Conservation (phyloP, 306 rosid genomes). For the Pyrus bretschneideri region DNA sequence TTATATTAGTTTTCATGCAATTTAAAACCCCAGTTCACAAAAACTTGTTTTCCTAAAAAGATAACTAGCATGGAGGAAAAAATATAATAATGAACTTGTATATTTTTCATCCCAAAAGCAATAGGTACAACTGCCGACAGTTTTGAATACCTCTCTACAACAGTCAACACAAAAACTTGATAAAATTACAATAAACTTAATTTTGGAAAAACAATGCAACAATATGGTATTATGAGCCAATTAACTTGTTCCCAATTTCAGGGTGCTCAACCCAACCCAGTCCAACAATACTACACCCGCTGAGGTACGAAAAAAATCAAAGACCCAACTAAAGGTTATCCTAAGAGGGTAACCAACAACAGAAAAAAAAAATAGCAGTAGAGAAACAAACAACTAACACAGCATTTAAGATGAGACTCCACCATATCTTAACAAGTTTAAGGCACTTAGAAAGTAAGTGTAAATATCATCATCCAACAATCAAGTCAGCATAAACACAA, state of each 20-base stretch:
- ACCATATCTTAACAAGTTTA: neutral
- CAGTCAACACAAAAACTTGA: neutral
- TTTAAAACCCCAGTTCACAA: neutral
- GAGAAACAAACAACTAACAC: neutral
- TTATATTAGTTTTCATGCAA: neutral
- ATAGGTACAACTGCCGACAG: too few relatives aligned
- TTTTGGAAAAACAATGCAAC: neutral
- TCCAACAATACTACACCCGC: neutral
- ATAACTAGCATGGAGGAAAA: neutral
- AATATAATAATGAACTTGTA: neutral
- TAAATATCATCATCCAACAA: neutral
- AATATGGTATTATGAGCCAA: neutral
- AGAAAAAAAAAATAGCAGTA: neutral
- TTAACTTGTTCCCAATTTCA: neutral
- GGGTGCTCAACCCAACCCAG: neutral
- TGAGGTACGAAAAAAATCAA: too few relatives aligned
- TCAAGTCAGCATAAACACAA: neutral
- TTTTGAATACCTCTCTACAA: too few relatives aligned
- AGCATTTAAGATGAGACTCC: neutral
- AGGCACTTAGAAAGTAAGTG: neutral
- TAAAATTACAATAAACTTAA: neutral
- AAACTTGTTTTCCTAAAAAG: neutral
- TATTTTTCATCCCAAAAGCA: neutral
- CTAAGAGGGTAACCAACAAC: neutral
- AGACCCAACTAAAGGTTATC: neutral